A percentile compares a stretch with the other conserved stretches of the same genome.
Evolutionary conservation across 1,139 yeast species (phyloP).

Genomic region (Scheffersomyces parashehatae): DNA sequence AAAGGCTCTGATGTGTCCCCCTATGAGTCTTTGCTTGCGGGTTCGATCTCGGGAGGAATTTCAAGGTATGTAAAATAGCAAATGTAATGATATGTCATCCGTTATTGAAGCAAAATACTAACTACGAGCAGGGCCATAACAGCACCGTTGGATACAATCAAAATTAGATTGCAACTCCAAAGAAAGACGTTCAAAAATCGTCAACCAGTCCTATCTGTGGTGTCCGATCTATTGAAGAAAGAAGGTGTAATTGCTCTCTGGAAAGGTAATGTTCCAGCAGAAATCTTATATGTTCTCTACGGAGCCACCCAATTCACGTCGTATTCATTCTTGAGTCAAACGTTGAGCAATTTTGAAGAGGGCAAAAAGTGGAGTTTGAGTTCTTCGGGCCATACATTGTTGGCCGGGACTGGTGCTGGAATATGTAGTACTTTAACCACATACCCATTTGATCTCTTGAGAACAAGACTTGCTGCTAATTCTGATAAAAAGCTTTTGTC

Average conservation of each 20-base stretch:
- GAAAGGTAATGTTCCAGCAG: constrained; percentile 97
- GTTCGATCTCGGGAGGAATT: constrained; percentile 69
- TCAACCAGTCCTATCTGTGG: constrained; percentile 34
- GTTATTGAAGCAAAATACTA: background rate
- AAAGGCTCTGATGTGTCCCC: constrained; percentile 52
- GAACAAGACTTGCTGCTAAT: constrained; percentile 80
- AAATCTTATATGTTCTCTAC: constrained; percentile 76
- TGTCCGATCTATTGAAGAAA: constrained; percentile 24
- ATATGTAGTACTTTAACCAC: constrained; percentile 68
- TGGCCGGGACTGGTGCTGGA: constrained; percentile 82
- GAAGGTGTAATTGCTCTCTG: constrained; percentile 62
- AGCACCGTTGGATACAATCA: constrained; percentile 89
- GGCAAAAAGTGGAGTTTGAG: constrained; percentile 24
- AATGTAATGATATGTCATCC: background rate
- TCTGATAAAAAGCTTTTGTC: constrained; percentile 44
- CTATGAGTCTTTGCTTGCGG: constrained; percentile 56
- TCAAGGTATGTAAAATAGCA: constrained; percentile 42
- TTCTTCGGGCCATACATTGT: constrained; percentile 48
- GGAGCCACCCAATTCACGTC: constrained; percentile 85
- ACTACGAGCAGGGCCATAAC: constrained; percentile 53
- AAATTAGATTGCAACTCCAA: constrained; percentile 78
- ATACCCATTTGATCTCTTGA: constrained; percentile 83
- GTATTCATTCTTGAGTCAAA: constrained; percentile 55
- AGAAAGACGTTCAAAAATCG: constrained; percentile 22
- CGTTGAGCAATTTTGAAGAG: constrained; percentile 33